Evolutionary conservation across 202 grass and related monocot genomes (phyloP).

Genomic region (Setaria italica): DNA sequence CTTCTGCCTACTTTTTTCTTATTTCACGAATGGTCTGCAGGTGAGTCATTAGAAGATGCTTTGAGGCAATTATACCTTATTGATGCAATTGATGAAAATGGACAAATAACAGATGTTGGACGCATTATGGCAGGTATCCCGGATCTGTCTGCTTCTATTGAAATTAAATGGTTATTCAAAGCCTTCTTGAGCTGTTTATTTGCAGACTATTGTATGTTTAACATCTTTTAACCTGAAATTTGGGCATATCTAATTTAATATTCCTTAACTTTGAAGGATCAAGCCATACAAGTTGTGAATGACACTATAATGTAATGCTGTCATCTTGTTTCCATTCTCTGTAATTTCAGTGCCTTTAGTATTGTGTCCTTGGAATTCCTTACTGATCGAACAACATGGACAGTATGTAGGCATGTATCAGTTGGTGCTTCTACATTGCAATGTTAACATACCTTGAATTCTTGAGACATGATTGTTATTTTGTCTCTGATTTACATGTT

Average conservation of each 20-base stretch:
- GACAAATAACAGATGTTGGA: slow-evolving; percentile 81
- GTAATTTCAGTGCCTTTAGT: neutral
- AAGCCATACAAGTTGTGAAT: neutral
- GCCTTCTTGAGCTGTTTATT: neutral
- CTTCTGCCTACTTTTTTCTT: slow-evolving; percentile 1
- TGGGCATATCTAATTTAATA: slow-evolving; percentile 17
- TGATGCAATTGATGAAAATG: slow-evolving; percentile 97
- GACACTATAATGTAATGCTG: slow-evolving; percentile 16
- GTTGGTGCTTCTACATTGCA: neutral
- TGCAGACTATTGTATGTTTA: neutral
- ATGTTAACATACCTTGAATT: neutral
- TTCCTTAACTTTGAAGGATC: slow-evolving; percentile 6
- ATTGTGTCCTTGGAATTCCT: neutral
- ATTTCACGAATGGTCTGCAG: slow-evolving; percentile 48
- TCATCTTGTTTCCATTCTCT: neutral
- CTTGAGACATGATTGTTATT: neutral
- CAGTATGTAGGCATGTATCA: neutral
- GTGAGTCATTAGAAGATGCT: slow-evolving; percentile 97
- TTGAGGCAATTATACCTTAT: slow-evolving; percentile 95
- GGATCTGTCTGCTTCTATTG: slow-evolving; percentile 13
- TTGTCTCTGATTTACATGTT: slow-evolving; percentile 5
- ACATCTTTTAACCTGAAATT: slow-evolving; percentile 6
- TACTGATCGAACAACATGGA: neutral
- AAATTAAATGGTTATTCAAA: slow-evolving; percentile 34
- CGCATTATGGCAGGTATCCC: slow-evolving; percentile 82